Evolutionary conservation across 2,329 filamentous ascomycete species (phyloP), one percentile per base, ranked within the genome.

Genomic region (Penicillium sp.): DNA sequence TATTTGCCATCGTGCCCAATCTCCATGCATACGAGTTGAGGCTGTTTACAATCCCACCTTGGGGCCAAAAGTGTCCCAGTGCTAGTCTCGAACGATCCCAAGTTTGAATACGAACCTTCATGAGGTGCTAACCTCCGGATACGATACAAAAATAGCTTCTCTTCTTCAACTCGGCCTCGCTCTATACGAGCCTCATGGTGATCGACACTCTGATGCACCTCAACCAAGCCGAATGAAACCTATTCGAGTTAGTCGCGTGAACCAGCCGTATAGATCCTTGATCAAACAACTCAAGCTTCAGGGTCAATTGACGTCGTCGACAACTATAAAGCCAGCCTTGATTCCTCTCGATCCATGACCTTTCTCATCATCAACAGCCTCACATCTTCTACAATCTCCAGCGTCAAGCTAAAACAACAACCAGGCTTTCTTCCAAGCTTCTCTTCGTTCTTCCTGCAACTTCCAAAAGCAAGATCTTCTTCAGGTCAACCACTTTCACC

Each of bases 191-290:
- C 14, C 47, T 31, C 22, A 31, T 28, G 25, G 45, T 25, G 38
- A 58, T 41, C 42, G 42, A 5, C 49, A 47, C 14, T 52, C 22
- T 25, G 28, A 55, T 25, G 7, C 42, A 37, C n/a, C 25, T 17
- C 31, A 38, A 34, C n/a, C 39, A 35, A 45, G 42, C 41, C n/a
- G 28, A 48, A 60, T 62, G 58, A 43, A 58, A 12, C 50, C 55
- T 37, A 43, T 49, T 43, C 17, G 10, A 43, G 38, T 53, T 53
- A 53, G 51, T 28, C 14, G n/a, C 3, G 17, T 35, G 15, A 34
- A 20, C 31, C 1, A 35, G 12, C 15, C 34, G 47, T 34, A 14
- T 35, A 35, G 11, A 12, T 8, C 43, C 25, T 47, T 47, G 20
- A 28, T 31, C 43, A 31, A 47, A 11, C 48, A 20, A 20, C 14